Evolutionary conservation across 2,329 filamentous ascomycete species (phyloP), one percentile per base, ranked within the genome.

Genomic region (Pyricularia grisea): DNA sequence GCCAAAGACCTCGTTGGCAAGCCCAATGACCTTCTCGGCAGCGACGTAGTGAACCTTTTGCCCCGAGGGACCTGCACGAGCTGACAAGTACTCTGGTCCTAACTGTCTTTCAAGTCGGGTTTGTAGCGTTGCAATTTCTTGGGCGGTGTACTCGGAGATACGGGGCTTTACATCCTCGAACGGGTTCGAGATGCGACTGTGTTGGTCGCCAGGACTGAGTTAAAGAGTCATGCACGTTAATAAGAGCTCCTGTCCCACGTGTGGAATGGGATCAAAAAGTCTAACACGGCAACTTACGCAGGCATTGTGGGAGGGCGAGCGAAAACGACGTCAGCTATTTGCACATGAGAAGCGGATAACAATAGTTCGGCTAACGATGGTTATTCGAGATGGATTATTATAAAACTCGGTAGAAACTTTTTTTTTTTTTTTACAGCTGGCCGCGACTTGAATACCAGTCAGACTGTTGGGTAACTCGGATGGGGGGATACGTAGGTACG

Each of bases 21-120:
- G 89, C 70, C 92, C 91, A 77, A 99, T 99, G 76, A 92, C 94
- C 81, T 99, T 99, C 76, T 98, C 94, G 1, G 93, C 94, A n/a
- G 93, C 89, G 67, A 99, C 85, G 79, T 99, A 99, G 77, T 97
- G 93, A 23, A 99, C 92, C 77, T 92, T 94, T 72, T 90, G 87
- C 67, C 94, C 94, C 11, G 90, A 91, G 14, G 93, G 90, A 2
- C 95, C 95, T 17, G 91, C 84, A 75, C 95, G 87, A 61, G 92
- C 88, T 2, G 94, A 98, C 70, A 99, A 92, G 78, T 96, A 99
- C 80, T 99, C 96, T 0, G 95, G 95, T 0, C 95, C 95, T 12
- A 99, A 87, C 77, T 97, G 94, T 76, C 94, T 96, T 76, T 98
- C 92, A 33, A 99, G 87, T 36, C 92, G 89, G 72, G 88, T 88